Percentiles rank a stretch among this genome's conserved stretches.
phyloP scores from a whole-genome alignment of 768 basidiomycete genomes.

The Cystobasidium onofrii region DNA sequence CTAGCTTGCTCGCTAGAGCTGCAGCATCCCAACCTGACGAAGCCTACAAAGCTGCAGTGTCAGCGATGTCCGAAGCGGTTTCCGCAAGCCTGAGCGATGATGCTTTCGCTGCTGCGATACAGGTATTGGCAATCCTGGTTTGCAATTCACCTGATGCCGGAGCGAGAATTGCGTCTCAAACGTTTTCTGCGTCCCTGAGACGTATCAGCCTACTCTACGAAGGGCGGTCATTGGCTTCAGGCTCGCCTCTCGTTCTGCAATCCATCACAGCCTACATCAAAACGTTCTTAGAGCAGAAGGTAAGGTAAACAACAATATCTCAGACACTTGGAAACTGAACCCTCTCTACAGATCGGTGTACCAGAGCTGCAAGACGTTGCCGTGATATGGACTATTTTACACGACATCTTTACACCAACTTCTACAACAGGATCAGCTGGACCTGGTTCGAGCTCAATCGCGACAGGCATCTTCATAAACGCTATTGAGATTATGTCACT shows the following conservation, averaged over 20 bases:
- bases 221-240: not conserved
- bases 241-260: not conserved
- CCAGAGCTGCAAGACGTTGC: conserved; percentile 15
- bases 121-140: not conserved
- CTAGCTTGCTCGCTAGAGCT: not conserved
- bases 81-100: not conserved
- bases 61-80: not conserved
- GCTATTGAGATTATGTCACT: not conserved
- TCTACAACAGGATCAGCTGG: not conserved
- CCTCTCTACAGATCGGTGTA: conserved; percentile 9
- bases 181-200: not conserved
- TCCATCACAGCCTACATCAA: not conserved
- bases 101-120: not conserved
- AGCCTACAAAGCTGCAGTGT: not conserved
- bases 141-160: not conserved
- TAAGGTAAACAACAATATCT: too few relatives aligned
- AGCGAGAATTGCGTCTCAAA: not conserved
- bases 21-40: not conserved
- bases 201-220: not conserved
- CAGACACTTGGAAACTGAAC: too few relatives aligned
- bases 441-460: not conserved
- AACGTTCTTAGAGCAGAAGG: not conserved
- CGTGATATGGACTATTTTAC: not conserved
- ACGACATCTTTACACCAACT: not conserved
- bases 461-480: not conserved